Evolutionary conservation across 176 grass and related monocot species (phyloP), one percentile per base, ranked within the genome.

Genomic region (Oryza brachyantha): DNA sequence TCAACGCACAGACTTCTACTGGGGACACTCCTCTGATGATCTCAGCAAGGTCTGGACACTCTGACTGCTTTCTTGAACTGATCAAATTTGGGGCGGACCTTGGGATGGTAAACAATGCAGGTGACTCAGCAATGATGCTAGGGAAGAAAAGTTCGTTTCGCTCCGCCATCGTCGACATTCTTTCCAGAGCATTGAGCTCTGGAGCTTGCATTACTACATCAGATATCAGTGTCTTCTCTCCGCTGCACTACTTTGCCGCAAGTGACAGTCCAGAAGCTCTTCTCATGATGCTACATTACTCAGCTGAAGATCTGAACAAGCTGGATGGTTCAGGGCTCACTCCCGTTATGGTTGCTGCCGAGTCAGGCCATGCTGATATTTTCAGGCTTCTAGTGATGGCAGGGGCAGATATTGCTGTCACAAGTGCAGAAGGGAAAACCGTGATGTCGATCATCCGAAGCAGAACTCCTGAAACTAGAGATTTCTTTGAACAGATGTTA

Each of bases 1-100:
- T 88, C 62, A 88, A 92, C 60, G 69, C 50, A 16, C 77, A 41
- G 54, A 86, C 78, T 63, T 86, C 85, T 31, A 55, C 31, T 16
- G 90, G 90, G 28, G 90, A 86, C 34, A 92, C 90, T 19, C 86
- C 90, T 75, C 82, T 92, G 45, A 92, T 88, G 74, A 34, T 86
- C 41, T 86, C 86, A 29, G 90, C 90, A 66, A 83, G 77, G 66
- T 61, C 54, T 66, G 86, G 67, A 62, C 57, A 73, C 78, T 74
- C 80, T 46, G 86, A 83, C 76, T 84, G 82, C 68, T 88, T 92
- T 79, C 66, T 88, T 11, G 90, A 86, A 79, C 55, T 88, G 40
- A 64, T 88, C 72, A 86, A 64, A 73, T 80, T 75, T 70, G 90
- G 86, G 61, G 86, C 90, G 12, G 90, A 92, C 69, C 40, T 92